Percentiles rank a stretch among this genome's conserved stretches.
phyloP scores from a whole-genome alignment of 345 rosid genomes.

The Corchorus olitorius region DNA sequence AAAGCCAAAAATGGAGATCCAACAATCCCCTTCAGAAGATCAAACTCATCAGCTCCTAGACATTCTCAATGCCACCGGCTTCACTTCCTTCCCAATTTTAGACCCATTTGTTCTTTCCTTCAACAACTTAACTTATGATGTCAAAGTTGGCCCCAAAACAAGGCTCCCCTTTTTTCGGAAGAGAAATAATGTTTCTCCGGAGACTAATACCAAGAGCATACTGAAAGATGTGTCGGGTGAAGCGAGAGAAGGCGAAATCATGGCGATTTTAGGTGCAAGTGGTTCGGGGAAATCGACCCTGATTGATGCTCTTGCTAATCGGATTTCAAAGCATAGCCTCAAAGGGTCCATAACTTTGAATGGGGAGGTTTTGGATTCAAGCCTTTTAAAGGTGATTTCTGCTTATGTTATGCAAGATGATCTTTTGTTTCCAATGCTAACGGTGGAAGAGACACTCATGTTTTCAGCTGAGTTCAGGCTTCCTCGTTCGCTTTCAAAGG shows the following conservation, averaged over 20 bases:
- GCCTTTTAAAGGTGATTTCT: constrained; percentile 73
- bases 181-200: constrained; percentile 4
- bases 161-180: constrained; percentile 31
- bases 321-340: constrained; percentile 48
- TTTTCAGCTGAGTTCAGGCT: constrained; percentile 92
- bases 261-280: constrained; percentile 92
- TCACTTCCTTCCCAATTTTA: constrained; percentile 22
- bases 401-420: constrained; percentile 98
- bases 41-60: neutral
- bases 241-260: constrained; percentile 71
- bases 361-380: constrained; percentile 74
- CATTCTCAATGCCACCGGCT: neutral
- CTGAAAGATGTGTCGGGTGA: constrained; percentile 58
- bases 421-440: constrained; percentile 88
- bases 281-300: constrained; percentile 91
- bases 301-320: constrained; percentile 79
- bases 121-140: constrained; percentile 65
- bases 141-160: constrained; percentile 43
- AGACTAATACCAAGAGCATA: constrained; percentile 37
- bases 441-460: constrained; percentile 89
- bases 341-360: constrained; percentile 73
- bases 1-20: constrained; percentile 11
- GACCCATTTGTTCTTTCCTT: constrained; percentile 78
- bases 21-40: constrained; percentile 15
- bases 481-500: constrained; percentile 71